Conservation (phyloP, 2,329 filamentous ascomycete genomes). For the Lasiodiplodia gonubiensis region DNA sequence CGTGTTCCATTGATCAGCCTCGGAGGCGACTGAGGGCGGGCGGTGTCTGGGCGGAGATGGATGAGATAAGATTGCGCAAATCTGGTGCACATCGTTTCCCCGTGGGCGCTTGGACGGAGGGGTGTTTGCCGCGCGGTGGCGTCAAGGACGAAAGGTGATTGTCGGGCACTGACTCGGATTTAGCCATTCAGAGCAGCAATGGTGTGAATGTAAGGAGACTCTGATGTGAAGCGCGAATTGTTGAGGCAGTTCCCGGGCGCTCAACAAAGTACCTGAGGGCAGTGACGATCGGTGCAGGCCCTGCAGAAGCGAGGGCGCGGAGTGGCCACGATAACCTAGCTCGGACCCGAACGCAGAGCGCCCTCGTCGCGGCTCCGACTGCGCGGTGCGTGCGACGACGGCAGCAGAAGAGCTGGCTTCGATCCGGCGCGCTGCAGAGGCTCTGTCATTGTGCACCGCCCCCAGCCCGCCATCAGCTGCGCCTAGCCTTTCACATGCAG, state of each 20-base stretch:
- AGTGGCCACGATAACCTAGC: constrained; percentile 17
- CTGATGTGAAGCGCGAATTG: constrained; percentile 20
- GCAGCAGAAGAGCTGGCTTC: background rate
- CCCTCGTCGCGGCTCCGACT: constrained; percentile 11
- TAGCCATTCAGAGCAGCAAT: background rate
- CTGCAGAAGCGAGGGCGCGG: constrained; percentile 17
- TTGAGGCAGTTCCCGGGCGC: constrained; percentile 25
- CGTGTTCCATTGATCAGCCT: background rate
- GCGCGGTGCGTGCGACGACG: constrained; percentile 7
- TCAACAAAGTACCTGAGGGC: constrained; percentile 22
- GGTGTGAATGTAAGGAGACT: constrained; percentile 29
- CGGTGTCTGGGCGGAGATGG: constrained; percentile 17
- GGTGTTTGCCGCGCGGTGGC: constrained; percentile 2
- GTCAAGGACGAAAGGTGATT: background rate
- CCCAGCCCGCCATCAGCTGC: constrained; percentile 2
- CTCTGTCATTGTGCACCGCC: constrained; percentile 9
- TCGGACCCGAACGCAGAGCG: constrained; percentile 8
- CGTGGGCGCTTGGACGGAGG: constrained; percentile 1
- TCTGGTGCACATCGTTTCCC: constrained; percentile 13
- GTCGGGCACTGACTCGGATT: constrained; percentile 8
- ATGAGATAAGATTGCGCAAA: constrained; percentile 19
- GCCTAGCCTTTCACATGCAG: constrained; percentile 19
- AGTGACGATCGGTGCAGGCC: constrained; percentile 13
- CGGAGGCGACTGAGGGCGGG: background rate
- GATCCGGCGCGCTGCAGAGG: background rate